phyloP scores from a whole-genome alignment of 2,329 filamentous ascomycete genomes.

The Lasiodiplodia sp. region DNA sequence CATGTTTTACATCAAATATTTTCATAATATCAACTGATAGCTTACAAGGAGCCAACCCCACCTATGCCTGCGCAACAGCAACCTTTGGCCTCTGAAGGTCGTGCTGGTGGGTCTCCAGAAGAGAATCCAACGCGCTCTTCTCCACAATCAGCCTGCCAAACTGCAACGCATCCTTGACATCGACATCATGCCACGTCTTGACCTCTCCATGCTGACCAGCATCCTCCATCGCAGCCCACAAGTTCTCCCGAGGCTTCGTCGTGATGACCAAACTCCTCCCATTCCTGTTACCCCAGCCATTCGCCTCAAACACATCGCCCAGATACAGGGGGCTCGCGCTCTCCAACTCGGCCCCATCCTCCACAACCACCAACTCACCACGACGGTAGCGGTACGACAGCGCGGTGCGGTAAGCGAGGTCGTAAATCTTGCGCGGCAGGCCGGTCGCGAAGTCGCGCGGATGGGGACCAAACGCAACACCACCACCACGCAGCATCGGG shows the following conservation, averaged over 20 bases:
- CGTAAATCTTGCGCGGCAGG: conserved; percentile 89
- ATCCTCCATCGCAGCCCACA: conserved; percentile 64
- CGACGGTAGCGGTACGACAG: conserved; percentile 88
- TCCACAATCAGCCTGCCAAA: conserved; percentile 87
- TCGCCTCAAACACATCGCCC: conserved; percentile 71
- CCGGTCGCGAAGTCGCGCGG: conserved; percentile 88
- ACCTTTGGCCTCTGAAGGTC: conserved; percentile 22
- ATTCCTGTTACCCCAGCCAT: conserved; percentile 59
- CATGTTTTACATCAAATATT: conserved; percentile 30
- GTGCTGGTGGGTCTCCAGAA: conserved; percentile 73
- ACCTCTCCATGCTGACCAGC: conserved; percentile 66
- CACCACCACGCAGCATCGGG: conserved; percentile 83
- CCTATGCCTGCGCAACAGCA: conserved; percentile 49
- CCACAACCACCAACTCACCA: conserved; percentile 86
- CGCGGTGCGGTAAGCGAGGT: conserved; percentile 92
- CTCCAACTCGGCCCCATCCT: conserved; percentile 76
- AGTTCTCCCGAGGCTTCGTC: conserved; percentile 37
- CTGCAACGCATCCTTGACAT: conserved; percentile 93
- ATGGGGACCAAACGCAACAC: conserved; percentile 87
- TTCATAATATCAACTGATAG: conserved; percentile 1
- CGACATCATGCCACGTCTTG: conserved; percentile 77
- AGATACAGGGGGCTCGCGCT: conserved; percentile 70
- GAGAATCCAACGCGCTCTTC: conserved; percentile 75
- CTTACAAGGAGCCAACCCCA: conserved; percentile 51
- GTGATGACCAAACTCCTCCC: conserved; percentile 30